Percentiles rank a stretch among this genome's conserved stretches.
Conservation (phyloP, 2,329 filamentous ascomycete species). For the Zasmidium cellare region DNA sequence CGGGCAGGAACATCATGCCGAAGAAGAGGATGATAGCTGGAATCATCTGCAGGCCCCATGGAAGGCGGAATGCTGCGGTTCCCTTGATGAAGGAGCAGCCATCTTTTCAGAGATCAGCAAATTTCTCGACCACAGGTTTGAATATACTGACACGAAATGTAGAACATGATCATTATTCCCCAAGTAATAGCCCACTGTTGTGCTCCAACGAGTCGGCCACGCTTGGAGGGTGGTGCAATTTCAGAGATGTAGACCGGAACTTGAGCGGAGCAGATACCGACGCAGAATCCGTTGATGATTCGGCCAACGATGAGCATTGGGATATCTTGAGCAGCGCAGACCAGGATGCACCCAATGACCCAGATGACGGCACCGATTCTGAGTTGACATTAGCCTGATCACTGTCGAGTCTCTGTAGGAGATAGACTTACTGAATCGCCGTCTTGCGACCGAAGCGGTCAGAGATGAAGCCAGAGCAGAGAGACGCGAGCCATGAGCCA, state of each 20-base stretch:
- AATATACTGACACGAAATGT: constrained; percentile 53
- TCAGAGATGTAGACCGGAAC: constrained; percentile 70
- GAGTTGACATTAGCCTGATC: not conserved
- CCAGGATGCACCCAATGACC: constrained; percentile 62
- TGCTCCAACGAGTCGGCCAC: constrained; percentile 67
- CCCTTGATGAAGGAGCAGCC: constrained; percentile 63
- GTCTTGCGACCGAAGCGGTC: constrained; percentile 57
- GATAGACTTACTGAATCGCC: constrained; percentile 40
- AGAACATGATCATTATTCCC: constrained; percentile 25
- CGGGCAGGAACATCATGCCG: constrained; percentile 59
- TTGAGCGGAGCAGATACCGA: constrained; percentile 71
- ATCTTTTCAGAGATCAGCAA: constrained; percentile 36
- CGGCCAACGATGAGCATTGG: constrained; percentile 71
- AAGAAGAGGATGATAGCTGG: constrained; percentile 47
- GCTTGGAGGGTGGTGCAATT: constrained; percentile 57
- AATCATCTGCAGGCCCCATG: constrained; percentile 50
- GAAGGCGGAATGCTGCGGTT: constrained; percentile 54
- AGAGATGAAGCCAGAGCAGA: constrained; percentile 60
- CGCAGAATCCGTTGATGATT: constrained; percentile 68
- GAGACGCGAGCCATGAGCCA: constrained; percentile 67
- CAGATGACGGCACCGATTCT: constrained; percentile 39
- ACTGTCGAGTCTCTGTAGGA: not conserved
- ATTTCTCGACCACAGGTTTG: no score
- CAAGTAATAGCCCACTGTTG: constrained; percentile 74
- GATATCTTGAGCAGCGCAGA: constrained; percentile 64